Percentiles rank a stretch among this genome's conserved stretches.
These are phyloP conservation scores for Sclerotinia sclerotiorum DNA, from an alignment of 2,329 filamentous ascomycete species.

Conservation along the genomic window DNA sequence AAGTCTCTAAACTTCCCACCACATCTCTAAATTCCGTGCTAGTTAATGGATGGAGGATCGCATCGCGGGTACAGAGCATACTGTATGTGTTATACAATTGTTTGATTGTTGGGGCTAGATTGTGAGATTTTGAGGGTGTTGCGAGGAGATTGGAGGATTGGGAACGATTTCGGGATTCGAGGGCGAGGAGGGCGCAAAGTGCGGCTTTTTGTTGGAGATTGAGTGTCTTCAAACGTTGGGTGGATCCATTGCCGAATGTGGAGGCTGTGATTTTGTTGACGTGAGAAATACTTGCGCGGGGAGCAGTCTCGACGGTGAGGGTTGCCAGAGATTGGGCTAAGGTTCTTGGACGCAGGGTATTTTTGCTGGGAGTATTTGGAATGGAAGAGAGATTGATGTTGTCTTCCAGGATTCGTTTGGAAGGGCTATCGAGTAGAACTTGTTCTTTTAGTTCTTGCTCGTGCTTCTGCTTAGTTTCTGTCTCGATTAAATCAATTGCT, in stretches of 20 bases:
- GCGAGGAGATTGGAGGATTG: slow-evolving; percentile 46
- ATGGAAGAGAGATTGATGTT: slow-evolving; percentile 72
- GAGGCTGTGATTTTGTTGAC: slow-evolving; percentile 88
- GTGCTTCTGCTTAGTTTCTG: slow-evolving; percentile 74
- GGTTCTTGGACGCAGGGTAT: slow-evolving; percentile 41
- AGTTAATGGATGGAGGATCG: slow-evolving; percentile 85
- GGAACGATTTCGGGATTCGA: slow-evolving; percentile 72
- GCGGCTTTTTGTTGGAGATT: slow-evolving; percentile 97
- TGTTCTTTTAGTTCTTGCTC: slow-evolving; percentile 60
- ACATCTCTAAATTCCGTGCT: slow-evolving; percentile 94
- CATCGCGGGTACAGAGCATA: slow-evolving; percentile 78
- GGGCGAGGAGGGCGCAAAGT: slow-evolving; percentile 80
- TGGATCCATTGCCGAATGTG: slow-evolving; percentile 85
- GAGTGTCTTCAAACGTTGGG: slow-evolving; percentile 78
- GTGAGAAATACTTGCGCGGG: slow-evolving; percentile 84
- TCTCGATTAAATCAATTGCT: slow-evolving; percentile 84
- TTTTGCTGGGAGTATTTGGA: slow-evolving; percentile 42
- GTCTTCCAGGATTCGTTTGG: slow-evolving; percentile 75
- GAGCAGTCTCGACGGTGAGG: slow-evolving; percentile 75
- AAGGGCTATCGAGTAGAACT: slow-evolving; percentile 60
- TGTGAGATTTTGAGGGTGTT: slow-evolving; percentile 62
- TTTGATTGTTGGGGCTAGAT: slow-evolving; percentile 76
- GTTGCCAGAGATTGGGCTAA: slow-evolving; percentile 50
- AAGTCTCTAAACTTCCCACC: slow-evolving; percentile 81
- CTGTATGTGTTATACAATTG: slow-evolving; percentile 82